These are phyloP conservation scores for Leishmania guyanensis DNA, from an alignment of 208 protist species.

Conservation along the genomic window DNA sequence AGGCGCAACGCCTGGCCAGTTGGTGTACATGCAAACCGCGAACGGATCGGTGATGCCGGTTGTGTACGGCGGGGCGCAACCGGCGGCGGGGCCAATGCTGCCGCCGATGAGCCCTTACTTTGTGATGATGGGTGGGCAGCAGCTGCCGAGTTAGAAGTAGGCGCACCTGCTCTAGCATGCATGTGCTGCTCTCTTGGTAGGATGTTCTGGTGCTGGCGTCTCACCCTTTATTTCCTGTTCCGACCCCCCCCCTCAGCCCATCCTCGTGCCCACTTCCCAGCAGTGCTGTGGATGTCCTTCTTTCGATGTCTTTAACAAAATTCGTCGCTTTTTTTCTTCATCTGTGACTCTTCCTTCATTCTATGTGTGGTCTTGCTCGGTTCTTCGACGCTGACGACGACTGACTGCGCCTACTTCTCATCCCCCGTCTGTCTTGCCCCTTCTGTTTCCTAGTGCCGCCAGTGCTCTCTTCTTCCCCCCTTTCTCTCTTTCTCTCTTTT, in stretches of 20 bases:
- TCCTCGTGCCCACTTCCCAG: not conserved
- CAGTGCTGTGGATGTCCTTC: not conserved
- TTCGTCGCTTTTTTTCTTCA: slow-evolving; percentile 5
- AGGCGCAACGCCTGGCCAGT: slow-evolving; percentile 1
- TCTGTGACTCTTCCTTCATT: not conserved
- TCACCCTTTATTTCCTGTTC: not conserved
- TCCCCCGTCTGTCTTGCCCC: not conserved
- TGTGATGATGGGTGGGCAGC: slow-evolving; percentile 15
- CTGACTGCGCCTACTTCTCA: not conserved
- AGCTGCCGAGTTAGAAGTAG: not conserved
- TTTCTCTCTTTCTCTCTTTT: slow-evolving; percentile 6
- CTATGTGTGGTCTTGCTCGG: not conserved
- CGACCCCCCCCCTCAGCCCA: not conserved
- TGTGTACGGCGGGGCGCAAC: slow-evolving; percentile 13
- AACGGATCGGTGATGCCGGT: slow-evolving; percentile 27
- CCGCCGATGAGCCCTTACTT: slow-evolving; percentile 16
- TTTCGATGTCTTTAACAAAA: too few species aligned
- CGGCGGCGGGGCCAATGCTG: not conserved
- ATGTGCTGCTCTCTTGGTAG: not conserved
- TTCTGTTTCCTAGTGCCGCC: not conserved
- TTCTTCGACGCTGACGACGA: not conserved
- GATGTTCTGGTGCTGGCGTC: not conserved
- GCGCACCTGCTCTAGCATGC: not conserved
- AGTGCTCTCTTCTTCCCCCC: not conserved
- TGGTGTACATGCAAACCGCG: slow-evolving; percentile 21